Conservation (phyloP, 352 stramenopile species). For the Phytophthora kernoviae region DNA sequence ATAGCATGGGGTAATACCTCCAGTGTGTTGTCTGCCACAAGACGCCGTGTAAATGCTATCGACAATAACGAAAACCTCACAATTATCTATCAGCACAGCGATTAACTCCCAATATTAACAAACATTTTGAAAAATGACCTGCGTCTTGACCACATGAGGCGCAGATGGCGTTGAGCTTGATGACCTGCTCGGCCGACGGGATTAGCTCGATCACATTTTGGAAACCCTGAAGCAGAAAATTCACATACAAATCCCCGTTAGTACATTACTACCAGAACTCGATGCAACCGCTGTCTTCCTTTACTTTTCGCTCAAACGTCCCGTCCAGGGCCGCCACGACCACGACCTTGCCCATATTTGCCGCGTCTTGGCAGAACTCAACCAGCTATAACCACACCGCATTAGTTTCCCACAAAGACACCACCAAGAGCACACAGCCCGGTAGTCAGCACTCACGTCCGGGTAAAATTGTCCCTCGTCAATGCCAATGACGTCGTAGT, state of each 20-base stretch:
- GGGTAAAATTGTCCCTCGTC: conserved; percentile 89
- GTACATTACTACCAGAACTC: neutral
- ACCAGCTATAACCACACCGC: conserved; percentile 47
- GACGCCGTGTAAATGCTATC: conserved; percentile 73
- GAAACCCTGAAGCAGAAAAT: conserved; percentile 53
- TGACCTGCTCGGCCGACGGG: conserved; percentile 73
- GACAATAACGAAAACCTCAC: neutral
- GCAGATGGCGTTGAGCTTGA: conserved; percentile 88
- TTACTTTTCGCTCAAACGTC: conserved; percentile 79
- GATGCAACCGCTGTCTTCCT: neutral
- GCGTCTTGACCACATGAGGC: conserved; percentile 77
- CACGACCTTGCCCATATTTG: conserved; percentile 76
- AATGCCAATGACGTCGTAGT: conserved; percentile 87
- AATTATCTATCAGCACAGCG: conserved; percentile 2
- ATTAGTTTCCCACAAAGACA: conserved; percentile 15
- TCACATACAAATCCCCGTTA: conserved; percentile 5
- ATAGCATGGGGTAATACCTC: conserved; percentile 45
- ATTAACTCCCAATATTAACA: neutral
- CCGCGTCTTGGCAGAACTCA: conserved; percentile 76
- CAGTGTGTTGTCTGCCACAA: conserved; percentile 68
- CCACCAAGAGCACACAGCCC: conserved; percentile 4
- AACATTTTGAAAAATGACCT: conserved; percentile 28
- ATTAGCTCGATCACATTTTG: conserved; percentile 75
- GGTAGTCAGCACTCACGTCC: conserved; percentile 42
- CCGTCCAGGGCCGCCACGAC: conserved; percentile 78